A percentile compares a stretch with the other conserved stretches of the same genome.
These are phyloP conservation scores for Theobroma cacao DNA, from an alignment of 345 rosid genomes.

Conservation along the genomic window DNA sequence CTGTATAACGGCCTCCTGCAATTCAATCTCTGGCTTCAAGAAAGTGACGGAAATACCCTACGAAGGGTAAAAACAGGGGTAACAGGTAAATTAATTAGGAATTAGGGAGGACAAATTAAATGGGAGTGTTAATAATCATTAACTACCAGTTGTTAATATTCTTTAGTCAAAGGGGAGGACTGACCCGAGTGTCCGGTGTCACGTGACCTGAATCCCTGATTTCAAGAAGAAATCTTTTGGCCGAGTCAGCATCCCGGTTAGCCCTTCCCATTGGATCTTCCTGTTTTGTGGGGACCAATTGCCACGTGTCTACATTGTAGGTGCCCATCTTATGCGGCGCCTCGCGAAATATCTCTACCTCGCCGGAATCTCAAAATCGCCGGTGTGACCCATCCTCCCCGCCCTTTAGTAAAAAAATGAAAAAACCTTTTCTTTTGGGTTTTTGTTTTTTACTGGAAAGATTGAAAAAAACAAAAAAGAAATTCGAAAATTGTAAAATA, in stretches of 20 bases:
- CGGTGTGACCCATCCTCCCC: background rate
- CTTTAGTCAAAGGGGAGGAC: slow-evolving; percentile 36
- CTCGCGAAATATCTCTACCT: slow-evolving; percentile 8
- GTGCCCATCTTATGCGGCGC: slow-evolving; percentile 37
- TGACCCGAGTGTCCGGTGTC: slow-evolving; percentile 30
- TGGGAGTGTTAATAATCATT: slow-evolving; percentile 1
- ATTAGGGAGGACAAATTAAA: slow-evolving; percentile 9
- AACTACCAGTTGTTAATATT: slow-evolving; percentile 1
- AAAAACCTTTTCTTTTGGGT: background rate
- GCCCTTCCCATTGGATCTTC: slow-evolving; percentile 14
- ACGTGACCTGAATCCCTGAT: slow-evolving; percentile 33
- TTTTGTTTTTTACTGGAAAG: background rate
- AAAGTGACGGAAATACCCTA: slow-evolving; percentile 23
- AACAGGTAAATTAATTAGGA: background rate
- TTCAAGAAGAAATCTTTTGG: slow-evolving; percentile 9
- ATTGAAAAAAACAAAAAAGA: background rate
- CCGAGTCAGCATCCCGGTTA: slow-evolving; percentile 30
- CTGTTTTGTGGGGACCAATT: background rate
- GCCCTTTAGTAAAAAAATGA: background rate
- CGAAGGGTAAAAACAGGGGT: background rate
- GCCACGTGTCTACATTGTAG: slow-evolving; percentile 26
- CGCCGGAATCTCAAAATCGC: background rate
- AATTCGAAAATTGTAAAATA: background rate
- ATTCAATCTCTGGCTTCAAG: too few relatives aligned
- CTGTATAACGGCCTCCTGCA: slow-evolving; percentile 21